These are phyloP conservation scores for Yamadazyma akitaensis DNA, from an alignment of 805 yeast genomes.

Conservation along the genomic window DNA sequence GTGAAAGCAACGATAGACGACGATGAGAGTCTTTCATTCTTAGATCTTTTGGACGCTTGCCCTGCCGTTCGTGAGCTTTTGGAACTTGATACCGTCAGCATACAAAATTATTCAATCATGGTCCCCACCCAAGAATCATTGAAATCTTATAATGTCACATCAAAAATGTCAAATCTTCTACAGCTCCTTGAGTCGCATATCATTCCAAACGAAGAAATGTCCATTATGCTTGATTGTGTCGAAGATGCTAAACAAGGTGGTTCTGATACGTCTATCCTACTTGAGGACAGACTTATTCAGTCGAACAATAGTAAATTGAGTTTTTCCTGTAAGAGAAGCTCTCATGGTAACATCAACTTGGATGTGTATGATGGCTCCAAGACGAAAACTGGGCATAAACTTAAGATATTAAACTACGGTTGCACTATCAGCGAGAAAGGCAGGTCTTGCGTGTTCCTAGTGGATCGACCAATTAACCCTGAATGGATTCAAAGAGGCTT, in stretches of 20 bases:
- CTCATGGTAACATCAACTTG: slow-evolving; percentile 8
- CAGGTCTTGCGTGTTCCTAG: slow-evolving; percentile 53
- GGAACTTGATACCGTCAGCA: slow-evolving; percentile 19
- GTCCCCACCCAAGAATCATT: slow-evolving; percentile 67
- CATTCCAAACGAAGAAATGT: slow-evolving; percentile 55
- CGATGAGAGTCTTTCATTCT: slow-evolving; percentile 25
- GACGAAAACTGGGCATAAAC: slow-evolving; percentile 41
- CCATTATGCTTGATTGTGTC: slow-evolving; percentile 45
- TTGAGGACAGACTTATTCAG: slow-evolving; percentile 17
- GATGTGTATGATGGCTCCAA: slow-evolving; percentile 8
- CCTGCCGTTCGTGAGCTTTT: slow-evolving; percentile 44
- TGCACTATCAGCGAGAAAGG: slow-evolving; percentile 37
- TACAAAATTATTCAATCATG: slow-evolving; percentile 53
- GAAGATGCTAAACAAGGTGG: not conserved
- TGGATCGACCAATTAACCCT: slow-evolving; percentile 67
- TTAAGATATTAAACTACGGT: slow-evolving; percentile 58
- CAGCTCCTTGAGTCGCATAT: slow-evolving; percentile 66
- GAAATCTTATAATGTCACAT: slow-evolving; percentile 46
- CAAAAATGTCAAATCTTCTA: slow-evolving; percentile 40
- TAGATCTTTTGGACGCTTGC: slow-evolving; percentile 43
- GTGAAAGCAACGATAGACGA: slow-evolving; percentile 50
- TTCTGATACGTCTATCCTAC: not conserved
- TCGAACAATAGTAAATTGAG: slow-evolving; percentile 43
- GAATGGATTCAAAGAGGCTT: slow-evolving; percentile 53
- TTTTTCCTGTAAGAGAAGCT: slow-evolving; percentile 19